Evolutionary conservation across 805 yeast species (phyloP).

Genomic region (Wickerhamiella azyma): DNA sequence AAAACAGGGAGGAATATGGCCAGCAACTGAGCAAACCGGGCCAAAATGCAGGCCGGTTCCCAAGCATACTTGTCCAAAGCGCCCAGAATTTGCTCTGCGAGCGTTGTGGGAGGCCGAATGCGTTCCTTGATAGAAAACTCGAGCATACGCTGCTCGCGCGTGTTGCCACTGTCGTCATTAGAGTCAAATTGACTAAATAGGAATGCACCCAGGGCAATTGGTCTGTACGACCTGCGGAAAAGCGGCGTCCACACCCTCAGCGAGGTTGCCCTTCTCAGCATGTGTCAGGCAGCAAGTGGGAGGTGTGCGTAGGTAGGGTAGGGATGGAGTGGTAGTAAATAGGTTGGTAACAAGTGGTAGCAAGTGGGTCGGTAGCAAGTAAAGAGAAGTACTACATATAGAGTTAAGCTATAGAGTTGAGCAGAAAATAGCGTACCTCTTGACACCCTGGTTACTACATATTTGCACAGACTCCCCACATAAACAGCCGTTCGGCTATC

Average conservation of each 20-base stretch:
- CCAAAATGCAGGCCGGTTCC: constrained; percentile 57
- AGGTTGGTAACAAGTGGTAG: too few relatives aligned
- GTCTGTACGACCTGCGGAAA: background rate
- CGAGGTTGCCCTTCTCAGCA: background rate
- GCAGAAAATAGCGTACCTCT: too few relatives aligned
- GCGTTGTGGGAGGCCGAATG: background rate
- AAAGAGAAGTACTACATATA: too few relatives aligned
- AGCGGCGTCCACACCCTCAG: background rate
- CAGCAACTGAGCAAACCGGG: constrained; percentile 57
- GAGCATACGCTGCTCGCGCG: constrained; percentile 16
- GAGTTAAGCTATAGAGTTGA: too few relatives aligned
- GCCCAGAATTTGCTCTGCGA: constrained; percentile 7
- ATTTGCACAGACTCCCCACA: too few relatives aligned
- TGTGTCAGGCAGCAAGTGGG: background rate
- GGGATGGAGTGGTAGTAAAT: too few relatives aligned
- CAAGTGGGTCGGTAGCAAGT: too few relatives aligned
- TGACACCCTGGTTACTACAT: too few relatives aligned
- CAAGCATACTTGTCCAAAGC: constrained; percentile 28
- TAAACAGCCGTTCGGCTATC: too few relatives aligned
- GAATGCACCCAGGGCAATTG: constrained; percentile 1
- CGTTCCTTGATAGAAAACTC: constrained; percentile 11
- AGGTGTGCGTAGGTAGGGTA: too few relatives aligned
- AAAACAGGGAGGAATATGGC: constrained; percentile 58
- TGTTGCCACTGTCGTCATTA: constrained; percentile 12
- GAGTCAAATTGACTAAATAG: constrained; percentile 9